Conservation (phyloP, 768 basidiomycete genomes). For the Filobasidium wieringae region DNA sequence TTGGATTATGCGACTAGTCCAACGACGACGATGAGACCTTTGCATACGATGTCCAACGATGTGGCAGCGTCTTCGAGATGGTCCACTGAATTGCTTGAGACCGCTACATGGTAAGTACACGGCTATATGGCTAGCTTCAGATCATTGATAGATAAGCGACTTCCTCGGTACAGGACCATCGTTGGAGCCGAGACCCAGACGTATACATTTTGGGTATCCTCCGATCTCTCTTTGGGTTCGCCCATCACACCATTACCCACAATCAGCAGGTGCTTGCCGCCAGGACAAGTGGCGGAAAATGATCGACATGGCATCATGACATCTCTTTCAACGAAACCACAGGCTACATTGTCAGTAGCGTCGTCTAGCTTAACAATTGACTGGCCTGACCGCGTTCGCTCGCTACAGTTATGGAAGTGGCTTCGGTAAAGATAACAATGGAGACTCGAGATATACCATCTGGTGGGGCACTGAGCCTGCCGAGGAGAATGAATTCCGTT, state of each 20-base stretch:
- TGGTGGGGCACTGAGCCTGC: constrained; percentile 29
- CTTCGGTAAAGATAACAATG: constrained; percentile 17
- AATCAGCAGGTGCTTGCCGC: constrained; percentile 18
- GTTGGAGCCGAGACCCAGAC: constrained; percentile 28
- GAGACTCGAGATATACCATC: constrained; percentile 17
- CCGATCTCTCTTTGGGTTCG: constrained; percentile 9
- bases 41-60: neutral
- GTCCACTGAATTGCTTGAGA: constrained; percentile 8
- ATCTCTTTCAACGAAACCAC: constrained; percentile 15
- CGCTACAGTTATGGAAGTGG: constrained; percentile 25
- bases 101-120: constrained; percentile 10
- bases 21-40: neutral
- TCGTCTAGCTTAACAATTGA: no score
- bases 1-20: neutral
- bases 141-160: neutral
- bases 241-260: constrained; percentile 29
- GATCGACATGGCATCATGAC: constrained; percentile 19
- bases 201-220: constrained; percentile 27
- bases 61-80: neutral
- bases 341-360: constrained; percentile 28
- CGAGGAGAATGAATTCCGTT: constrained; percentile 25
- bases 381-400: neutral
- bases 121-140: neutral
- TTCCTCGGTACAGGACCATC: constrained; percentile 25
- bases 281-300: constrained; percentile 14